Percentiles rank a stretch among this genome's conserved stretches.
Evolutionary conservation across 345 rosid species (phyloP).

Genomic region (Eucalyptus guilfoylei): DNA sequence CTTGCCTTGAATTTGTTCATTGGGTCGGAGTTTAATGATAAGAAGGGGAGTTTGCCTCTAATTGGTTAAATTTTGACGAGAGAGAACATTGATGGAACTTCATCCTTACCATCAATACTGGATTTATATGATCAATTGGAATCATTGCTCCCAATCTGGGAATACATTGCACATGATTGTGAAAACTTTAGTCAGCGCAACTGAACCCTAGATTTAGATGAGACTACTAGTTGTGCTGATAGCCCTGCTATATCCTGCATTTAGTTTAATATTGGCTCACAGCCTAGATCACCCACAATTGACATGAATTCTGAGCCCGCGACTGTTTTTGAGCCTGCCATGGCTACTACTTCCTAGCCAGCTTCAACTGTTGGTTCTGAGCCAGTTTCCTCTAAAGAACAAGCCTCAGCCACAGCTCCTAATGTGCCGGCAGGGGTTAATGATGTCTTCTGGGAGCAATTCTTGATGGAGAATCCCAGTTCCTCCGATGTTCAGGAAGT

Average conservation of each 20-base stretch:
- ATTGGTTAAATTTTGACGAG: constrained; percentile 17
- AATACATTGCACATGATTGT: constrained; percentile 28
- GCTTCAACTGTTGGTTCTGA: constrained; percentile 9
- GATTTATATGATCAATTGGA: constrained; percentile 59
- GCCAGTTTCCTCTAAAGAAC: constrained; percentile 19
- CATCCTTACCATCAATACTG: constrained; percentile 17
- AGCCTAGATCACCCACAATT: constrained; percentile 44
- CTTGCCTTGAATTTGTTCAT: constrained; percentile 41
- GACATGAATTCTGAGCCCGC: constrained; percentile 72
- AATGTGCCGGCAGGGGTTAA: constrained; percentile 52
- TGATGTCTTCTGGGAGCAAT: constrained; percentile 93
- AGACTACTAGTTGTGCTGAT: constrained; percentile 64
- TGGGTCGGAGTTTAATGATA: constrained; percentile 36
- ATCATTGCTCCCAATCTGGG: constrained; percentile 61
- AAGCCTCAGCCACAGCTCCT: constrained; percentile 7
- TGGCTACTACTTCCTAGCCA: neutral
- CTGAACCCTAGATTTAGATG: constrained; percentile 45
- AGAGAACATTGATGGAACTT: constrained; percentile 16
- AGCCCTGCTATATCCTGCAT: constrained; percentile 46
- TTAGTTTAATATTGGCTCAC: constrained; percentile 28
- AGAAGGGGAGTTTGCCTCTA: constrained; percentile 56
- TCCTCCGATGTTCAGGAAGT: constrained; percentile 57
- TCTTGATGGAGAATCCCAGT: constrained; percentile 93
- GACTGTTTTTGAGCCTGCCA: neutral
- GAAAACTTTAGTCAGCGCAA: constrained; percentile 8